Base-by-base conservation (phyloP, 495 filamentous ascomycete genomes). In the Elaphomyces granulatus region DNA sequence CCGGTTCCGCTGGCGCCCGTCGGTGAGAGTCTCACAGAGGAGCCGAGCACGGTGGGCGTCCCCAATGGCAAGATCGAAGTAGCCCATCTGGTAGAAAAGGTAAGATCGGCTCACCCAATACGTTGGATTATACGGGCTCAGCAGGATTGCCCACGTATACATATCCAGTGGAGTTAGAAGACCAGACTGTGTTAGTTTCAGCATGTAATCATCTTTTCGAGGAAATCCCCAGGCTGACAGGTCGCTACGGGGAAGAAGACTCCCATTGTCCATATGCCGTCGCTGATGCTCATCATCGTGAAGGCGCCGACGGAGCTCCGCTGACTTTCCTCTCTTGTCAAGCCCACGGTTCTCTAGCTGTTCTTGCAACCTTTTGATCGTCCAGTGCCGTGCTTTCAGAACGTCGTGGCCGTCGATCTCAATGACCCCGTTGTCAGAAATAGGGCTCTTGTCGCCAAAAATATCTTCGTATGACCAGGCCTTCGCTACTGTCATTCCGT, bases 11-110 rank as follows among this genome's bases (percentile, higher is more conserved):
- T 47, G 21, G 7, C 15, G 14, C 4, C 30, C 15, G n/a, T 55
- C 45, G 15, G 36, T 17, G 7, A 63, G 36, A 4, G 56, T 45
- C 16, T 63, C 53, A 23, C 51, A 56, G 3, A 93, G 68, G 20
- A 92, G 67, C 3, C 87, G 68, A 4, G 83, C 82, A 39, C 80
- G 76, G 55, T 93, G 90, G 9, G 81, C 81, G 53, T 90, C 87
- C 18, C 82, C 82, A 23, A 78, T 74, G 7, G 82, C 83, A 9
- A 94, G 68, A 48, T 94, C 87, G 8, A 81, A 87, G 52, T 83
- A 87, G 19, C 68, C 80, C 15, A 86, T 73, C 34, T 74, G 58
- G 31, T 76, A 65, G 54, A 88, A 75, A 14, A 73, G 70, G 20
- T 72, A 64, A n/a, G 83, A 78, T 14, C 84, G 71, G 40, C 74